Percentiles rank a stretch among this genome's conserved stretches.
phyloP scores from a whole-genome alignment of 176 grass and related monocot species.

The Dendrocalamus sinicus region DNA sequence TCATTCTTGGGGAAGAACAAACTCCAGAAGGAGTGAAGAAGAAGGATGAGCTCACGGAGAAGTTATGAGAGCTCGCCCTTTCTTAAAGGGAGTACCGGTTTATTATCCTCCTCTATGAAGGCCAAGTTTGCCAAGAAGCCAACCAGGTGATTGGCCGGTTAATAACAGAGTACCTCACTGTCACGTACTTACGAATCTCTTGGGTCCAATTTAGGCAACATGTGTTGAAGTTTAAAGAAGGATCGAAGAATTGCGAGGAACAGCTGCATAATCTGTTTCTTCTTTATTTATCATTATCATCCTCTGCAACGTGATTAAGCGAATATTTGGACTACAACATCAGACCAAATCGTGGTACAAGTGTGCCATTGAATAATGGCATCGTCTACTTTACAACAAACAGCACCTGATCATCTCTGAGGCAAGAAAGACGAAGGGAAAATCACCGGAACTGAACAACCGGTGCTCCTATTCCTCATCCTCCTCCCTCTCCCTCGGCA shows the following conservation, averaged over 20 bases:
- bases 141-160: no score
- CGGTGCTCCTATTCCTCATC: constrained; percentile 62
- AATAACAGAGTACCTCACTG: background rate
- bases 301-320: constrained; percentile 24
- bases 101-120: no score
- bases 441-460: background rate
- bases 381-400: constrained; percentile 42
- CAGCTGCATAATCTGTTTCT: constrained; percentile 26
- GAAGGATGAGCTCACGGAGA: no score
- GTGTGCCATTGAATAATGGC: constrained; percentile 15
- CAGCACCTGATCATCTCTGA: background rate
- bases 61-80: no score
- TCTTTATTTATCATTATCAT: constrained; percentile 42
- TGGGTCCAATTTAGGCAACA: background rate
- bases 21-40: no score
- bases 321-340: background rate
- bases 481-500: constrained; percentile 69
- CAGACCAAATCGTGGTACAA: constrained; percentile 31
- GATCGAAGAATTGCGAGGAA: background rate
- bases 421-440: background rate
- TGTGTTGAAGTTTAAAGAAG: no score
- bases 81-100: no score
- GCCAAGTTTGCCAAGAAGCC: no score
- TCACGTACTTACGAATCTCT: background rate
- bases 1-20: no score